These are phyloP conservation scores for Wallacemonas sp. DNA, from an alignment of 208 protist genomes.

Conservation along the genomic window DNA sequence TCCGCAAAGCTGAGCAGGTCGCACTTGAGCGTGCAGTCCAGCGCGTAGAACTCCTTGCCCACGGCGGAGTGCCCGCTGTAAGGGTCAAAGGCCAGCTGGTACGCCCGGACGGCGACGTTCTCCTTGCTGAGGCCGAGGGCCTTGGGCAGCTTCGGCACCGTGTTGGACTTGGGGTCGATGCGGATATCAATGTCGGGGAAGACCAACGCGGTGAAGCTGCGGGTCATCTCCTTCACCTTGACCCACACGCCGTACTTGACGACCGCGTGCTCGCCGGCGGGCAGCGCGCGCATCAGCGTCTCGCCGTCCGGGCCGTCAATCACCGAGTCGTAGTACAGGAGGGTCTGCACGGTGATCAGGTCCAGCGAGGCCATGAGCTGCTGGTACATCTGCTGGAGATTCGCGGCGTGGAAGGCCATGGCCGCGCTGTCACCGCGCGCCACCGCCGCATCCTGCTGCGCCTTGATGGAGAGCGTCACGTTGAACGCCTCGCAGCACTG, in stretches of 20 bases:
- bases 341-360: slow-evolving; percentile 63
- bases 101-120: slow-evolving; percentile 84
- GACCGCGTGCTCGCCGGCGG: slow-evolving; percentile 40
- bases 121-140: slow-evolving; percentile 88
- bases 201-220: slow-evolving; percentile 76
- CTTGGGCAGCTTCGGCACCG: slow-evolving; percentile 79
- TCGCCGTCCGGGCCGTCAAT: slow-evolving; percentile 66
- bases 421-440: slow-evolving; percentile 6
- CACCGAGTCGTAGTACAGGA: slow-evolving; percentile 83
- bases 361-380: slow-evolving; percentile 79
- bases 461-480: slow-evolving; percentile 68
- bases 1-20: slow-evolving; percentile 84
- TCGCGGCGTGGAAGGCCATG: slow-evolving; percentile 33
- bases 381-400: slow-evolving; percentile 55
- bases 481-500: slow-evolving; percentile 75
- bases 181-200: slow-evolving; percentile 81
- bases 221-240: slow-evolving; percentile 85
- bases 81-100: slow-evolving; percentile 89
- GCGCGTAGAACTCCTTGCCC: slow-evolving; percentile 77
- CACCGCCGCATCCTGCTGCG: slow-evolving; percentile 44
- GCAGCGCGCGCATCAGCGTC: slow-evolving; percentile 62
- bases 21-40: slow-evolving; percentile 87
- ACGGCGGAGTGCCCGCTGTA: slow-evolving; percentile 45
- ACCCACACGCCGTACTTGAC: slow-evolving; percentile 92
- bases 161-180: slow-evolving; percentile 81